These are phyloP conservation scores for Cyberlindnera mycetangii DNA, from an alignment of 805 yeast species.

Conservation along the genomic window DNA sequence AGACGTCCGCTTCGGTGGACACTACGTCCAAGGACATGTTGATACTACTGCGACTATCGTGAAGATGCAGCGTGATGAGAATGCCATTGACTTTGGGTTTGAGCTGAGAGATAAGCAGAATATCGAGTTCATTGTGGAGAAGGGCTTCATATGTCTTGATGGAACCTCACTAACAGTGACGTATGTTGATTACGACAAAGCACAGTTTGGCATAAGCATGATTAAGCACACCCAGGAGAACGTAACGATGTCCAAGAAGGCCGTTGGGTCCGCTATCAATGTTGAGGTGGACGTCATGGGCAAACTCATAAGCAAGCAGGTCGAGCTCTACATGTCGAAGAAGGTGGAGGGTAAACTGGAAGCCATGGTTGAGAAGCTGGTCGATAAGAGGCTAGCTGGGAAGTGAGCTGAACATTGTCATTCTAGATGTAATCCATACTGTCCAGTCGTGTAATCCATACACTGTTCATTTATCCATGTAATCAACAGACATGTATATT, in stretches of 20 bases:
- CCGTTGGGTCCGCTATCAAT: conserved; percentile 65
- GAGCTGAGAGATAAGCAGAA: conserved; percentile 59
- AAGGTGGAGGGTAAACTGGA: conserved; percentile 29
- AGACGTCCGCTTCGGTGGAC: conserved; percentile 91
- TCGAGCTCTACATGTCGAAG: conserved; percentile 45
- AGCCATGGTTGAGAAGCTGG: conserved; percentile 26
- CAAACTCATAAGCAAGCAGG: conserved; percentile 85
- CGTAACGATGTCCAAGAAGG: conserved; percentile 69
- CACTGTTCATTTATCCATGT: no score
- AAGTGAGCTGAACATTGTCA: neutral
- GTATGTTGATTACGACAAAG: conserved; percentile 56
- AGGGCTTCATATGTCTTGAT: conserved; percentile 90
- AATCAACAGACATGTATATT: no score
- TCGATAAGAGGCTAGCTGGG: conserved; percentile 39
- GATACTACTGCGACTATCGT: conserved; percentile 55
- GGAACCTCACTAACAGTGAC: conserved; percentile 93
- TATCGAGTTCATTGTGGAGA: conserved; percentile 78
- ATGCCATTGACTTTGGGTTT: conserved; percentile 76
- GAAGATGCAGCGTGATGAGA: conserved; percentile 49
- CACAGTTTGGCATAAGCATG: conserved; percentile 80
- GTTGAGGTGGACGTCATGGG: conserved; percentile 96
- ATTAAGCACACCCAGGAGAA: conserved; percentile 84
- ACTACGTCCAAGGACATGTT: conserved; percentile 96
- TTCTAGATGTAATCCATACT: no score
- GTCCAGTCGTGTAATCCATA: no score